These are phyloP conservation scores for Geranium rotundifolium DNA, from an alignment of 345 rosid genomes.

Conservation along the genomic window DNA sequence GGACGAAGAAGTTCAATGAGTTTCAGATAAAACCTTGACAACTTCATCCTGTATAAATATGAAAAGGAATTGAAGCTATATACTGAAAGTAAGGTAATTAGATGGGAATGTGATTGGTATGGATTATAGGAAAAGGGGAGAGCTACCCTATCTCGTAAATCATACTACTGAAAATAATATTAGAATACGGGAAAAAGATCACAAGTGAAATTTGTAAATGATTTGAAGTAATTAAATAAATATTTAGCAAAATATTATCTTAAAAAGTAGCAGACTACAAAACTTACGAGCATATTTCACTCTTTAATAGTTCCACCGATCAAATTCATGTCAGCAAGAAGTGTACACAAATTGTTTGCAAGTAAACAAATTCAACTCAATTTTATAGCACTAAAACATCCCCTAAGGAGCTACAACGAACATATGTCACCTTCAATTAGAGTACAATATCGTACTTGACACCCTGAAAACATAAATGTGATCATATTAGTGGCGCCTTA, in stretches of 20 bases:
- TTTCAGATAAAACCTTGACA: slow-evolving; percentile 32
- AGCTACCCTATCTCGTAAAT: too few relatives aligned
- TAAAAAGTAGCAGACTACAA: too few relatives aligned
- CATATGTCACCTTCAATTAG: background rate
- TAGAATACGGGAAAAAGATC: background rate
- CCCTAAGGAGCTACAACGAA: too few relatives aligned
- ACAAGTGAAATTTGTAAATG: background rate
- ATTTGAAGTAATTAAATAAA: too few relatives aligned
- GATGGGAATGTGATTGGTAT: too few relatives aligned
- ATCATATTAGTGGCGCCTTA: background rate
- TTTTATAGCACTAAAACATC: background rate
- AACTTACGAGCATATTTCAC: too few relatives aligned
- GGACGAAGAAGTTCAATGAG: slow-evolving; percentile 53
- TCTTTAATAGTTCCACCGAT: background rate
- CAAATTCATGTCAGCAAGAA: background rate
- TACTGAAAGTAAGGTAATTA: too few relatives aligned
- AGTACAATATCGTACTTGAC: background rate
- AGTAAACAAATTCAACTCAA: too few relatives aligned
- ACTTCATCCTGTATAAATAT: slow-evolving; percentile 36
- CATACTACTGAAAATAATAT: background rate
- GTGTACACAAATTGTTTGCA: background rate
- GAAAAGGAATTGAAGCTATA: background rate
- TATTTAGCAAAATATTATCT: too few relatives aligned
- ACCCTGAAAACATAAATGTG: background rate
- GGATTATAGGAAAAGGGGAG: too few relatives aligned